Evolutionary conservation across 176 grass and related monocot species (phyloP).

Genomic region (Carex cristatella): DNA sequence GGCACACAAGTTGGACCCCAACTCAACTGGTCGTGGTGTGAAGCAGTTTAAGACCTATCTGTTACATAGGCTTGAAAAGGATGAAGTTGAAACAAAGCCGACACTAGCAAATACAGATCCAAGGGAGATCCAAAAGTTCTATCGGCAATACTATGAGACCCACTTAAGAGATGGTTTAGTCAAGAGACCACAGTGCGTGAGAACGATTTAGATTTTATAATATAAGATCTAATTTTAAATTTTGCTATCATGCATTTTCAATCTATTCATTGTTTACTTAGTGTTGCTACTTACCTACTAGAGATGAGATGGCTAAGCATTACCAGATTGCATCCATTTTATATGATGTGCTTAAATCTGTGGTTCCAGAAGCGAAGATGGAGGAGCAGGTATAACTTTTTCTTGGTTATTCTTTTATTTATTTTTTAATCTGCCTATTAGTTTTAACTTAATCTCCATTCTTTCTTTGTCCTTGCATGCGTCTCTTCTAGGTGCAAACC

Average conservation of each 20-base stretch:
- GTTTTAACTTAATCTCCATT: neutral
- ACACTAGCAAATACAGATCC: conserved; percentile 35
- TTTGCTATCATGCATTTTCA: neutral
- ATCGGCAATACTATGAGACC: conserved; percentile 42
- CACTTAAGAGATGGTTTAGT: conserved; percentile 38
- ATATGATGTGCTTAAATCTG: conserved; percentile 75
- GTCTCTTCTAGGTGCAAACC: conserved; percentile 35
- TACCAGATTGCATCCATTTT: conserved; percentile 72
- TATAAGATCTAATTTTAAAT: neutral
- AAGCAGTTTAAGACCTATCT: conserved; percentile 97
- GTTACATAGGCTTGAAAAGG: conserved; percentile 77
- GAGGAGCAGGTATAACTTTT: conserved; percentile 36
- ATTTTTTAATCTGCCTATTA: neutral
- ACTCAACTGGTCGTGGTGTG: conserved; percentile 33
- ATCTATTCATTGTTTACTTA: neutral
- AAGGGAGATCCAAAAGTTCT: conserved; percentile 66
- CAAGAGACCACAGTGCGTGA: conserved; percentile 43
- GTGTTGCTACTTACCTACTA: neutral
- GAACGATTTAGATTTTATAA: conserved; percentile 6
- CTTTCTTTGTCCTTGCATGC: neutral
- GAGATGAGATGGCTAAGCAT: conserved; percentile 67
- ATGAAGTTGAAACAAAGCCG: conserved; percentile 45
- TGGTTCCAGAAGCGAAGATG: conserved; percentile 32
- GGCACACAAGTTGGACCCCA: conserved; percentile 29
- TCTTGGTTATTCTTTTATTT: conserved; percentile 2